Conservation (phyloP, 2,329 filamentous ascomycete genomes). For the Dothiorella sarmentorum region DNA sequence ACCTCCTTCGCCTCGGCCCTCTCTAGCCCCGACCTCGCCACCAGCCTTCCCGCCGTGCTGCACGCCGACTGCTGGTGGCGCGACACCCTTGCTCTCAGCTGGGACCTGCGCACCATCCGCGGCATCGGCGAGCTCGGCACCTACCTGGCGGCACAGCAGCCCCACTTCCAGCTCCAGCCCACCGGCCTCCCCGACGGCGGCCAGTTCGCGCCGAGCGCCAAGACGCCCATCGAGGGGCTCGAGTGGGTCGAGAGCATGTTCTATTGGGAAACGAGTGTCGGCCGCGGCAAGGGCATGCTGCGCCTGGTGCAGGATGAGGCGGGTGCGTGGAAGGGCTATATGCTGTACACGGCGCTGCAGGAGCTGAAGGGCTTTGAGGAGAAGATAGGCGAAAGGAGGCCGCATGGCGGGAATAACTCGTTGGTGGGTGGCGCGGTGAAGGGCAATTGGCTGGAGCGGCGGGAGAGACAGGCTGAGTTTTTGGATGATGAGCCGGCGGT, state of each 20-base stretch:
- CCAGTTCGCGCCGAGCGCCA: constrained; percentile 41
- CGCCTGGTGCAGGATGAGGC: constrained; percentile 46
- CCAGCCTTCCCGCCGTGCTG: constrained; percentile 36
- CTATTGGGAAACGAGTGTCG: constrained; percentile 51
- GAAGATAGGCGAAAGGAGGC: constrained; percentile 44
- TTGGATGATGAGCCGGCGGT: constrained; percentile 52
- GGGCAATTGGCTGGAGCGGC: constrained; percentile 46
- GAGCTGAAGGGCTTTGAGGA: constrained; percentile 57
- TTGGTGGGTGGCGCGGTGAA: constrained; percentile 51
- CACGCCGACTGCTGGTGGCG: constrained; percentile 53
- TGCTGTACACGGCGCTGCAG: constrained; percentile 58
- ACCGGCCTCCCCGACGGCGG: constrained; percentile 42
- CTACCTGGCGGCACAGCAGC: constrained; percentile 38
- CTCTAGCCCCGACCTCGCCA: constrained; percentile 20
- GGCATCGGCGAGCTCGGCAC: constrained; percentile 39
- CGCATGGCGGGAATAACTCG: constrained; percentile 62
- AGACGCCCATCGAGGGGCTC: constrained; percentile 51
- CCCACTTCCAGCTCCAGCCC: constrained; percentile 38
- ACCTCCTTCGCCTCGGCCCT: constrained; percentile 27
- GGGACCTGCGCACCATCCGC: constrained; percentile 55
- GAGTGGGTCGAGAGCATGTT: constrained; percentile 58
- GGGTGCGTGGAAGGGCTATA: constrained; percentile 60
- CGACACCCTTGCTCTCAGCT: constrained; percentile 56
- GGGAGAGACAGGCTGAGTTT: constrained; percentile 30
- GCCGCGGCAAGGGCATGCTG: constrained; percentile 55